Evolutionary conservation across 352 stramenopile genomes (phyloP).

Genomic region (Phytophthora brassicae): DNA sequence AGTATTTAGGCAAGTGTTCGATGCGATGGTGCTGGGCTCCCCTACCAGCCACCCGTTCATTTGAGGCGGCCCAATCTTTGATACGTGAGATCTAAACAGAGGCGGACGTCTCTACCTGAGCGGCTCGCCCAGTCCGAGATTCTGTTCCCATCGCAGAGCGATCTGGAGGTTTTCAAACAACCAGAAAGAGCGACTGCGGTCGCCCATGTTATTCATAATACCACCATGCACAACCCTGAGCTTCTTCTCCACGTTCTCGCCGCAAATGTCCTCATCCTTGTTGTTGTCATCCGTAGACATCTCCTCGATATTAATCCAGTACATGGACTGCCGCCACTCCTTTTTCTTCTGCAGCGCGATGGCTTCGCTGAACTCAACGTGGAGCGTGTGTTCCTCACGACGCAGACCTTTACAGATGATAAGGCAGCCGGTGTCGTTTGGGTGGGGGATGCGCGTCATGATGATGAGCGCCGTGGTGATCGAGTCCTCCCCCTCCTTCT

Average conservation of each 20-base stretch:
- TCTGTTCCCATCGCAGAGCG: slow-evolving; percentile 53
- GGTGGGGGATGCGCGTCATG: slow-evolving; percentile 53
- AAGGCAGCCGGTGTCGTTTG: slow-evolving; percentile 37
- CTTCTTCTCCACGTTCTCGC: slow-evolving; percentile 20
- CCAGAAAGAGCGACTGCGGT: slow-evolving; percentile 57
- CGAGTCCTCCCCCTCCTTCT: slow-evolving; percentile 58
- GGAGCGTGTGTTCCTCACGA: slow-evolving; percentile 49
- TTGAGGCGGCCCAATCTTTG: slow-evolving; percentile 11
- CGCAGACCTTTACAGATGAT: slow-evolving; percentile 60
- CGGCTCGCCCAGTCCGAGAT: slow-evolving; percentile 42
- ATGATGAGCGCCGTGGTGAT: slow-evolving; percentile 60
- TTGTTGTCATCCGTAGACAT: slow-evolving; percentile 16
- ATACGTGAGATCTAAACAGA: too few relatives aligned
- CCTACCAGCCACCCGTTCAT: slow-evolving; percentile 17
- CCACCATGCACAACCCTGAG: slow-evolving; percentile 50
- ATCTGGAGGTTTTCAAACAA: slow-evolving; percentile 60
- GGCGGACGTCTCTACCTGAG: slow-evolving; percentile 33
- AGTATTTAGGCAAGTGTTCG: too few relatives aligned
- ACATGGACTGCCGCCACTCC: slow-evolving; percentile 60
- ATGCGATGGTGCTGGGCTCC: too few relatives aligned
- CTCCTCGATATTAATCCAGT: slow-evolving; percentile 57
- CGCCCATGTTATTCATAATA: slow-evolving; percentile 65
- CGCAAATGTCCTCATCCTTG: slow-evolving; percentile 14
- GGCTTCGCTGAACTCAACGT: slow-evolving; percentile 45
- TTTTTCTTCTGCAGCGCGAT: slow-evolving; percentile 55